These are phyloP conservation scores for Sporopachydermia cereana DNA, from an alignment of 1,139 yeast species.

Conservation along the genomic window DNA sequence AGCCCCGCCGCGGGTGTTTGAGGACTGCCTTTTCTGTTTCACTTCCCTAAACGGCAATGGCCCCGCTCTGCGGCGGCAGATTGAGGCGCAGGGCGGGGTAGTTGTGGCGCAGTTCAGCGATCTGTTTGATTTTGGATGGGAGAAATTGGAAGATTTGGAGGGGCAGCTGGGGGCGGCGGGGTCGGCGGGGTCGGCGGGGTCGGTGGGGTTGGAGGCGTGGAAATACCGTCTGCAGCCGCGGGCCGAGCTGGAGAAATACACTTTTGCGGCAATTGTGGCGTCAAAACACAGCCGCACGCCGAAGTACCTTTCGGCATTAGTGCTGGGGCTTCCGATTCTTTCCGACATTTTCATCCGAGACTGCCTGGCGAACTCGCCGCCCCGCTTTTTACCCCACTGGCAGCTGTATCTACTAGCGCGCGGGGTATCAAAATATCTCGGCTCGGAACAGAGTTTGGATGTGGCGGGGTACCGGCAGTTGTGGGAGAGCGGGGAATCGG, in stretches of 20 bases:
- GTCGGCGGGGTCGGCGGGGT: neutral
- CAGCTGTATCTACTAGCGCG: constrained; percentile 54
- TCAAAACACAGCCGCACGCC: constrained; percentile 49
- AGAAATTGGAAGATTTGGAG: neutral
- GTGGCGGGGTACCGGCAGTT: neutral
- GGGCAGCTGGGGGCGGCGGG: neutral
- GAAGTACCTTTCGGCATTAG: constrained; percentile 75
- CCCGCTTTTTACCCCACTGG: constrained; percentile 30
- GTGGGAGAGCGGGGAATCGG: neutral
- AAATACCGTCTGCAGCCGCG: constrained; percentile 12
- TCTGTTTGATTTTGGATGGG: neutral
- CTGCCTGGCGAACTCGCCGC: constrained; percentile 27
- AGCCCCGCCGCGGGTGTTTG: neutral
- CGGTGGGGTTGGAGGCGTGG: neutral
- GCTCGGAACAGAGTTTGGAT: constrained; percentile 7
- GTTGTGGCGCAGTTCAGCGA: neutral
- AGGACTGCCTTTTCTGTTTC: neutral
- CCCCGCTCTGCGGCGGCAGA: neutral
- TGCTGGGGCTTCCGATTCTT: constrained; percentile 82
- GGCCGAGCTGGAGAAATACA: constrained; percentile 14
- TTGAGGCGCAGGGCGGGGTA: neutral
- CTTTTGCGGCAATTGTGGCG: constrained; percentile 59
- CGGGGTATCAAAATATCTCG: constrained; percentile 41
- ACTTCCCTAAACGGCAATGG: neutral
- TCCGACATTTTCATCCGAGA: constrained; percentile 51